These are phyloP conservation scores for Diaporthe destruens DNA, from an alignment of 2,329 filamentous ascomycete species.

Conservation along the genomic window DNA sequence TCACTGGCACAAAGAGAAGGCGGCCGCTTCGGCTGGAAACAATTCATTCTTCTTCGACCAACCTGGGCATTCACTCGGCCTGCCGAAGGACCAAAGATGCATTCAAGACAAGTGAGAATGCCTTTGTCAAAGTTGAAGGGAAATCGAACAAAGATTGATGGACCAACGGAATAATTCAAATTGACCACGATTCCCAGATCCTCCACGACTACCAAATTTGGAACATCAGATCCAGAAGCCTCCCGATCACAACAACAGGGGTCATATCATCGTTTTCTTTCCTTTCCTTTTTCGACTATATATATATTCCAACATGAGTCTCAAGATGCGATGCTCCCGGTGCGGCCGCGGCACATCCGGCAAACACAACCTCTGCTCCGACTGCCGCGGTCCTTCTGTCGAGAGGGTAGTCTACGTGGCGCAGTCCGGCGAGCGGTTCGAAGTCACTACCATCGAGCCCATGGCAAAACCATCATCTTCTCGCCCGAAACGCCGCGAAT, in stretches of 20 bases:
- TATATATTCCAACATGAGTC: not conserved
- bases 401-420: not conserved
- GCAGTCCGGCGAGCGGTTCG: not conserved
- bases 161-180: not conserved
- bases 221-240: not conserved
- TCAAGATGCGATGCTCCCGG: constrained; percentile 19
- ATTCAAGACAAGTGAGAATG: not conserved
- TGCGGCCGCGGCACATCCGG: constrained; percentile 11
- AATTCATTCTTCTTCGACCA: not conserved
- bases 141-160: not conserved
- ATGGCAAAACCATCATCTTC: not conserved
- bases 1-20: not conserved
- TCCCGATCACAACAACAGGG: not conserved
- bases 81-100: not conserved
- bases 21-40: not conserved
- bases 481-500: not conserved
- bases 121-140: not conserved
- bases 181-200: not conserved
- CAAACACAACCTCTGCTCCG: not conserved
- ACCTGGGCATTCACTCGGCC: not conserved
- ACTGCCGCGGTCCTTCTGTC: not conserved
- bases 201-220: no score
- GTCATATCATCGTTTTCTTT: no score
- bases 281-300: not conserved
- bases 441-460: not conserved